Evolutionary conservation across 371 early-diverging fungal genomes (phyloP), one percentile per base, ranked within the genome.

Genomic region (Encephalitozoon hellem): DNA sequence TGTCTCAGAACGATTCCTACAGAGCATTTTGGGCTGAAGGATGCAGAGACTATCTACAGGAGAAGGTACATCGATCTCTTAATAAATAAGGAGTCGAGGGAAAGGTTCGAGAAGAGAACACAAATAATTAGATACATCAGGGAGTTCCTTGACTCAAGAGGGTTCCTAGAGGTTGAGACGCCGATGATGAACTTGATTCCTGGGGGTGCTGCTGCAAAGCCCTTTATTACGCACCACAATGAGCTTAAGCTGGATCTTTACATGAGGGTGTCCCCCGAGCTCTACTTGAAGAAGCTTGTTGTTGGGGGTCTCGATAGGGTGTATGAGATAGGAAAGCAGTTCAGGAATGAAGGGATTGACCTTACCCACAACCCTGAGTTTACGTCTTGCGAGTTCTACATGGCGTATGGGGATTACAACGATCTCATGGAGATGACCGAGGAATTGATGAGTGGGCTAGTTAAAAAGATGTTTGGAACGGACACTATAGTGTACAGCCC

Each of bases 281-380:
- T 99, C 63, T 95, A 90, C 85, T 87, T 97, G 72, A 99, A 99
- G 91, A 91, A 91, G 90, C 87, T 96, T 65, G 92, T 95, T 9
- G 93, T 98, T 45, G 99, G 99, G 82, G 99, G 99, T 69, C 83
- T 97, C 54, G 95, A 97, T 77, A 91, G 97, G 82, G 97, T 99
- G 4, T 99, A 94, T 81, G 99, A 99, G 87, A 92, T 99, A 72
- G 99, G 99, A 45, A 92, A 93, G 80, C 93, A 93, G 86, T 99
- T 97, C 91, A 91, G 99, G 83, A 99, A 99, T 86, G 99, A 99
- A 87, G 94, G 90, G 53, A 97, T 99, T 79, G 99, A 99, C 87
- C 86, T 95, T 84, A 96, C 97, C 43, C 99, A 99, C 89, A 99
- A 99, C 89, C 97, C 99, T 68, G 99, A 98, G 87, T 97, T 97